Evolutionary conservation across 2,329 filamentous ascomycete genomes (phyloP).

Genomic region (Alternaria arborescens): DNA sequence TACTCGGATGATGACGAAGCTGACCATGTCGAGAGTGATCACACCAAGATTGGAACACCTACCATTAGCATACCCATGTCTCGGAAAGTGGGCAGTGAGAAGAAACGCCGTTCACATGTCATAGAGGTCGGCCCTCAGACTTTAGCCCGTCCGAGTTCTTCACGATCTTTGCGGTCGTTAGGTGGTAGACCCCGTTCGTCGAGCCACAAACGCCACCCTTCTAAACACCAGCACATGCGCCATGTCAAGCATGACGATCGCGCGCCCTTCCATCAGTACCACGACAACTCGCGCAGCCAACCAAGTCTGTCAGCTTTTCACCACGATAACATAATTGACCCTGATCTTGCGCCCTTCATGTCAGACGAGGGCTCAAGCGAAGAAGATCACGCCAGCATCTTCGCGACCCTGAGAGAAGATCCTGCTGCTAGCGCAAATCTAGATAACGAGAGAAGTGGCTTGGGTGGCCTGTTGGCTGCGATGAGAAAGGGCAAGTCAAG

Average conservation of each 20-base stretch:
- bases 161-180: conserved; percentile 82
- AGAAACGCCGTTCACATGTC: conserved; percentile 84
- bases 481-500: conserved; percentile 78
- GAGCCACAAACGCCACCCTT: conserved; percentile 85
- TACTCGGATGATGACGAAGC: conserved; percentile 35
- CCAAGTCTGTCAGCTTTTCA: conserved; percentile 88
- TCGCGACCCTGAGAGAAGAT: conserved; percentile 74
- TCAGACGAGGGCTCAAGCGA: conserved; percentile 93
- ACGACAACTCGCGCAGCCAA: conserved; percentile 72
- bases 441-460: conserved; percentile 77
- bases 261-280: conserved; percentile 84
- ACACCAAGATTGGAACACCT: conserved; percentile 60
- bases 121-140: conserved; percentile 82
- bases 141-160: conserved; percentile 89
- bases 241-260: conserved; percentile 82
- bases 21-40: conserved; percentile 47
- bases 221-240: conserved; percentile 83
- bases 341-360: conserved; percentile 92
- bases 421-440: conserved; percentile 66
- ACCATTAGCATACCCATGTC: conserved; percentile 73
- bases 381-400: conserved; percentile 89
- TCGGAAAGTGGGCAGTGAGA: conserved; percentile 73
- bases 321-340: conserved; percentile 98
- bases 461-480: conserved; percentile 75
- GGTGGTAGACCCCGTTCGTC: conserved; percentile 74